Base-by-base conservation (phyloP, 768 basidiomycete genomes). In the Pisolithus marmoratus region DNA sequence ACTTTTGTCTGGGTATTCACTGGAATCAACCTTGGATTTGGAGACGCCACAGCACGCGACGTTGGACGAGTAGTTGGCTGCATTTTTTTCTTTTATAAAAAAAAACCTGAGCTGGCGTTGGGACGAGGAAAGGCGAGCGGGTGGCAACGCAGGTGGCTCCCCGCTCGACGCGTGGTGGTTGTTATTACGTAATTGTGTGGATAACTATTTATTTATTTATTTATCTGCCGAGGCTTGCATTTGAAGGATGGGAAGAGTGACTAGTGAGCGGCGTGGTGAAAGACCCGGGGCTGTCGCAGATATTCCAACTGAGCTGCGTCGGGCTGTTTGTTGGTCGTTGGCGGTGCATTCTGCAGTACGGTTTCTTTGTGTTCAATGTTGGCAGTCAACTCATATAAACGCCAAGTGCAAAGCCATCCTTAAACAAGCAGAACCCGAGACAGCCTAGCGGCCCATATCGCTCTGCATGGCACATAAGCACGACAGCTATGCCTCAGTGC, bases 1-100 rank as follows among this genome's bases (percentile, higher is more conserved):
- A 90, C 69, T 70, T 83, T 85, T 67, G 85, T 88, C 67, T 85
- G 84, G 12, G 85, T 87, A 65, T 90, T 88, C 52, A 87, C 80
- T 53, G 74, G 72, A 46, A 67, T 68, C 45, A 69, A 65, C 49
- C 72, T 67, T 17, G 79, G 82, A 41, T 77, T 73, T 37, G 84
- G 84, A 29, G 83, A 84, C 20, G 68, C 72, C 51, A 77, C 71
- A 9, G 79, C 80, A 54, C 80, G 79, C 50, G 82, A 82, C 48
- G 81, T 74, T 52, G 84, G 81, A 58, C 83, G 72, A 46, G 82
- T 78, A 36, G 70, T 64, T 53, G 76, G 66, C 63, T 81, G 80
- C 77, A 83, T 82, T 66, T 68, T 72, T 66, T 62, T 69, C 71
- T 66, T 62, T 56, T 44, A 46, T 47, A 45, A 34, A 41, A 58